These are phyloP conservation scores for Gonapodya sp. DNA, from an alignment of 192 early-diverging fungal species.

Conservation along the genomic window DNA sequence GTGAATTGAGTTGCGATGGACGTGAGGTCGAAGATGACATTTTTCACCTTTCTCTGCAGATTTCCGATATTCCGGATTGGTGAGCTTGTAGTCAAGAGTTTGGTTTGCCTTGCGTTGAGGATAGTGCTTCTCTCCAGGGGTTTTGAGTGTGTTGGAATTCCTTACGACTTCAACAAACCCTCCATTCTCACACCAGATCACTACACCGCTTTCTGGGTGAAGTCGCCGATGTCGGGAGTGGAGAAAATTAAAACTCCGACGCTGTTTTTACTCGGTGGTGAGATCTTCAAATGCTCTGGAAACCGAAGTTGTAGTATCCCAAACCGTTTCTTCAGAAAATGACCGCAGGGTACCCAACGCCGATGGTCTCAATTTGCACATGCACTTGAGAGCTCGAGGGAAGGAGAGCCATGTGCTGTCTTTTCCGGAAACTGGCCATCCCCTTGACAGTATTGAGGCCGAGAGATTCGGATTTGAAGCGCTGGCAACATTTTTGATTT, in stretches of 20 bases:
- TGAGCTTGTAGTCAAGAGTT: slow-evolving; percentile 47
- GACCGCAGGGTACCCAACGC: background rate
- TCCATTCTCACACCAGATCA: slow-evolving; percentile 38
- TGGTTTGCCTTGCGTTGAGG: background rate
- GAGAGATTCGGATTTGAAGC: slow-evolving; percentile 28
- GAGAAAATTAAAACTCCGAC: slow-evolving; percentile 49
- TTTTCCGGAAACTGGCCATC: slow-evolving; percentile 29
- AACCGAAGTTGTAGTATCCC: background rate
- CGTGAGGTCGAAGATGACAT: no score
- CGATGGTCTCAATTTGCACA: background rate
- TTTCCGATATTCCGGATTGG: slow-evolving; percentile 67
- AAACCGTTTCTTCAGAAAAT: background rate
- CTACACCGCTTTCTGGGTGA: slow-evolving; percentile 43
- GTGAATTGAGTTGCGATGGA: no score
- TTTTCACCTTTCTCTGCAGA: no score
- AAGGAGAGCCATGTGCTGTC: background rate
- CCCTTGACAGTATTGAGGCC: slow-evolving; percentile 32
- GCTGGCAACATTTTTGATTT: slow-evolving; percentile 20
- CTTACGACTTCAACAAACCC: slow-evolving; percentile 44
- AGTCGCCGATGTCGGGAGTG: slow-evolving; percentile 47
- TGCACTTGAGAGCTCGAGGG: background rate
- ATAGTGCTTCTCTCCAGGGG: background rate
- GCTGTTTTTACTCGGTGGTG: slow-evolving; percentile 53
- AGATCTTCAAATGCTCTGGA: background rate
- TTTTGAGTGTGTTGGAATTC: slow-evolving; percentile 14